phyloP scores from a whole-genome alignment of 129 eudicot species.

The Mikania micrantha region DNA sequence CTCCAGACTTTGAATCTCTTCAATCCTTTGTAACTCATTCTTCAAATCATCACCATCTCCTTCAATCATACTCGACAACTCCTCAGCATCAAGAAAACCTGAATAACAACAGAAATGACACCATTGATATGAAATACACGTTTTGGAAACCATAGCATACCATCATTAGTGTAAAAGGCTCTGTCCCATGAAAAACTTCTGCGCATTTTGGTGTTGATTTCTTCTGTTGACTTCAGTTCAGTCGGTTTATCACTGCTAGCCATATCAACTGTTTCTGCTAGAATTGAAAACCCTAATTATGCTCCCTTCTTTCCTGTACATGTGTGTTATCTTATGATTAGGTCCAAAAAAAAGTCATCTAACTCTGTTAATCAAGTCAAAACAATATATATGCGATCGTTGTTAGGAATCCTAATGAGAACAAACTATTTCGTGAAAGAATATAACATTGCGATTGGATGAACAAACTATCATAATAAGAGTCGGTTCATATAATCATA shows the following conservation, averaged over 20 bases:
- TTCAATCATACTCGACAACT: constrained; percentile 65
- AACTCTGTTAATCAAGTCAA: background rate
- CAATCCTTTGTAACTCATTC: constrained; percentile 35
- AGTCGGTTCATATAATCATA: background rate
- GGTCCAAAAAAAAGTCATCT: background rate
- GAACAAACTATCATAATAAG: background rate
- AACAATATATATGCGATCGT: background rate
- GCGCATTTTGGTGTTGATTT: constrained; percentile 49
- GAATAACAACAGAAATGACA: background rate
- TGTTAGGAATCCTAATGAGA: background rate
- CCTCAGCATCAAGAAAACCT: constrained; percentile 79
- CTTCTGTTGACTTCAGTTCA: constrained; percentile 20
- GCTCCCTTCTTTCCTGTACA: background rate
- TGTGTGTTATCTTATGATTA: background rate
- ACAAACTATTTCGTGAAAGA: background rate
- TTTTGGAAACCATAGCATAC: constrained; percentile 21
- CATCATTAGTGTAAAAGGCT: constrained; percentile 69
- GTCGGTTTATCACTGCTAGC: constrained; percentile 3
- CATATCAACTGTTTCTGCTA: constrained; percentile 21
- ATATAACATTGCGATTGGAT: background rate
- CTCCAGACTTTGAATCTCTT: constrained; percentile 49
- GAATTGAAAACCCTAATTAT: background rate
- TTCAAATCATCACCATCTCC: constrained; percentile 33
- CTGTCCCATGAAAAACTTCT: constrained; percentile 86
- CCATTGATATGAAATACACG: background rate